Conservation (phyloP, 2,329 filamentous ascomycete species). For the Fusarium redolens region DNA sequence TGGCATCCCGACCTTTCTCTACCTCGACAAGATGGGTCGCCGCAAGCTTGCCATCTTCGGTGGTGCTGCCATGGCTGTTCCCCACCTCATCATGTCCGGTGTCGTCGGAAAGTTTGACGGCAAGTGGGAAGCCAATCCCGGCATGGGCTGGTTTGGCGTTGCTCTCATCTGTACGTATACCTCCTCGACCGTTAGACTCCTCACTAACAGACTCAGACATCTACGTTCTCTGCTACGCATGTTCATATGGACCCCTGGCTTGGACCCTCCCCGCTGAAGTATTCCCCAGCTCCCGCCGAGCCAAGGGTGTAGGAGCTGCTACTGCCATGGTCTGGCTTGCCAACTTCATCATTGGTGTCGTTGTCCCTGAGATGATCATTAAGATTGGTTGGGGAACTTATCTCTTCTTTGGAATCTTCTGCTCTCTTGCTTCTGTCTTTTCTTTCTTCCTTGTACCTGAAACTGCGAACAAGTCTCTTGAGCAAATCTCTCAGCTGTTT, state of each 20-base stretch:
- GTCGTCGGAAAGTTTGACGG: constrained; percentile 24
- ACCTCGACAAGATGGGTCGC: constrained; percentile 48
- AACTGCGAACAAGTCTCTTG: constrained; percentile 19
- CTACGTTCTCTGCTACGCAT: constrained; percentile 45
- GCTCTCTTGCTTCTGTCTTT: constrained; percentile 57
- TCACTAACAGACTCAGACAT: not conserved
- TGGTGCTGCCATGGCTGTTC: constrained; percentile 29
- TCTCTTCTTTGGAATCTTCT: constrained; percentile 66
- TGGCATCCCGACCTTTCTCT: constrained; percentile 42
- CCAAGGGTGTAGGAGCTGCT: constrained; percentile 51
- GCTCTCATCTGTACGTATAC: constrained; percentile 26
- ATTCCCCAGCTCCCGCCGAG: constrained; percentile 49
- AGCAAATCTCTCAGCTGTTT: constrained; percentile 49
- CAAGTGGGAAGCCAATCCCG: constrained; percentile 20
- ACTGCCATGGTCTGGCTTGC: constrained; percentile 51
- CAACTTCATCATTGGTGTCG: constrained; percentile 57
- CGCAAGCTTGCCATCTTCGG: constrained; percentile 27
- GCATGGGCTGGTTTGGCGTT: constrained; percentile 31
- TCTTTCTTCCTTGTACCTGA: constrained; percentile 35
- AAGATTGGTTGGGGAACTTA: constrained; percentile 61
- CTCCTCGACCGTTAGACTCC: too few species aligned
- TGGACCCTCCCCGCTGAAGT: constrained; percentile 53
- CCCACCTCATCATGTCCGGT: constrained; percentile 33
- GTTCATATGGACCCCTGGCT: constrained; percentile 48
- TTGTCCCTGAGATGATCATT: constrained; percentile 64